Conservation (phyloP, 1,284 basidiomycete genomes). For the Lignosus rhinocerotis region DNA sequence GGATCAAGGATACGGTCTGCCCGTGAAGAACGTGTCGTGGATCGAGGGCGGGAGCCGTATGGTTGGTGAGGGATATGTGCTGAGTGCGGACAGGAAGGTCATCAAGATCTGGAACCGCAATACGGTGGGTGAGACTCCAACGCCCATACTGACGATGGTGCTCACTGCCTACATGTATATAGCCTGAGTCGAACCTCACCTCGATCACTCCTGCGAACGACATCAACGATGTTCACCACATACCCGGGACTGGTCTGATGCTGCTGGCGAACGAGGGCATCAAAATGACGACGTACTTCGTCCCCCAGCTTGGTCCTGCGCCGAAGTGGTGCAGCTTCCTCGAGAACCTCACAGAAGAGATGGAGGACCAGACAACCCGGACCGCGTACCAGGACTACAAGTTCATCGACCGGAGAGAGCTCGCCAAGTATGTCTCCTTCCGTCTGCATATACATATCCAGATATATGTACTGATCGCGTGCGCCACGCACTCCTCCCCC, state of each 20-base stretch:
- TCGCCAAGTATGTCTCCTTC: constrained; percentile 68
- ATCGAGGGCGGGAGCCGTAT: constrained; percentile 83
- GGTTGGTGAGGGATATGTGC: constrained; percentile 84
- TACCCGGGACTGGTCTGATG: constrained; percentile 83
- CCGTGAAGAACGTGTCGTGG: constrained; percentile 88
- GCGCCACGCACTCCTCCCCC: neutral
- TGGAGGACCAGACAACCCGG: constrained; percentile 84
- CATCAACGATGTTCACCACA: constrained; percentile 86
- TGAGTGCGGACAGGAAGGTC: constrained; percentile 92
- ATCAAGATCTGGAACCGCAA: constrained; percentile 94
- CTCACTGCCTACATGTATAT: constrained; percentile 11
- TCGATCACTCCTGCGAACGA: constrained; percentile 91
- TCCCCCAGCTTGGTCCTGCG: constrained; percentile 95
- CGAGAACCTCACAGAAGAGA: constrained; percentile 97
- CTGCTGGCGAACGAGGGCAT: constrained; percentile 93
- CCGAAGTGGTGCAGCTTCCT: constrained; percentile 97
- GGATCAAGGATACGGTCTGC: constrained; percentile 96
- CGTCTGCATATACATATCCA: constrained; percentile 8
- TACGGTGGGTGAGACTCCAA: constrained; percentile 46
- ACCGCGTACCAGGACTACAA: constrained; percentile 96
- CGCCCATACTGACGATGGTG: constrained; percentile 32
- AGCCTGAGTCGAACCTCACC: constrained; percentile 88
- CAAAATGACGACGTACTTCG: constrained; percentile 89
- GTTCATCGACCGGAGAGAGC: constrained; percentile 89
- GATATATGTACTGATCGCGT: neutral